Conservation (phyloP, 768 basidiomycete genomes). For the Boletus rufocinnamomeus region DNA sequence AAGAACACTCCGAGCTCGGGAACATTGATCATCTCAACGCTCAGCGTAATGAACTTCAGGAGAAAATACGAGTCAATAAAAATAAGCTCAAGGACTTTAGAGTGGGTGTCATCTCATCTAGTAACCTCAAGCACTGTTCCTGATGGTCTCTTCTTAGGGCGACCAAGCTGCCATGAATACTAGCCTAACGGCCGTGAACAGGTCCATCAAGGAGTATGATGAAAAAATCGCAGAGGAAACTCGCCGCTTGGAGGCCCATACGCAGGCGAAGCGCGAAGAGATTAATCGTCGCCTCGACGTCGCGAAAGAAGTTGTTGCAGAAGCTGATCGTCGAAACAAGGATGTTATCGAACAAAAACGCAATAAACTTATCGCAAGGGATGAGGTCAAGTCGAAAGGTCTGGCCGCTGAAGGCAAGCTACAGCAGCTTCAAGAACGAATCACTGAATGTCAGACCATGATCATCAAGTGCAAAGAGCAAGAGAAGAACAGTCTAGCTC, state of each 20-base stretch:
- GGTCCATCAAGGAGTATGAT: slow-evolving; percentile 39
- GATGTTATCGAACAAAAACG: slow-evolving; percentile 38
- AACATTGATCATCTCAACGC: slow-evolving; percentile 48
- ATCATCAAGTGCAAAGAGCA: slow-evolving; percentile 50
- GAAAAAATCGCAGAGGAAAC: slow-evolving; percentile 55
- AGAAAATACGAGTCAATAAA: slow-evolving; percentile 50
- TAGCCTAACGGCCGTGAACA: slow-evolving; percentile 38
- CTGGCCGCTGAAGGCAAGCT: slow-evolving; percentile 36
- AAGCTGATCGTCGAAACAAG: slow-evolving; percentile 39
- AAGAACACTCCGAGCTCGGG: slow-evolving; percentile 44
- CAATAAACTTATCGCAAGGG: slow-evolving; percentile 32
- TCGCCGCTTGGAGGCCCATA: slow-evolving; percentile 52
- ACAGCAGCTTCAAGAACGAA: slow-evolving; percentile 39
- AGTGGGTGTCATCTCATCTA: slow-evolving; percentile 36
- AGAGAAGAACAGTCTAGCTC: slow-evolving; percentile 57
- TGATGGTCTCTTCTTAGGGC: slow-evolving; percentile 36
- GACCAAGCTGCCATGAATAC: slow-evolving; percentile 54
- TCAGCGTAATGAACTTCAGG: slow-evolving; percentile 37
- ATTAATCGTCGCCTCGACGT: slow-evolving; percentile 51
- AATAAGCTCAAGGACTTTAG: slow-evolving; percentile 42
- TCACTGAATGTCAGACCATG: slow-evolving; percentile 50
- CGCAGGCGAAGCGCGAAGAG: slow-evolving; percentile 64
- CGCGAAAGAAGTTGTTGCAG: slow-evolving; percentile 42
- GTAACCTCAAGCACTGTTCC: background rate
- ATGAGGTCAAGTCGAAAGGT: slow-evolving; percentile 40